Percentiles rank a stretch among this genome's conserved stretches.
Evolutionary conservation across 179 eudicot species (phyloP).

Genomic region (Vitellaria paradoxa): DNA sequence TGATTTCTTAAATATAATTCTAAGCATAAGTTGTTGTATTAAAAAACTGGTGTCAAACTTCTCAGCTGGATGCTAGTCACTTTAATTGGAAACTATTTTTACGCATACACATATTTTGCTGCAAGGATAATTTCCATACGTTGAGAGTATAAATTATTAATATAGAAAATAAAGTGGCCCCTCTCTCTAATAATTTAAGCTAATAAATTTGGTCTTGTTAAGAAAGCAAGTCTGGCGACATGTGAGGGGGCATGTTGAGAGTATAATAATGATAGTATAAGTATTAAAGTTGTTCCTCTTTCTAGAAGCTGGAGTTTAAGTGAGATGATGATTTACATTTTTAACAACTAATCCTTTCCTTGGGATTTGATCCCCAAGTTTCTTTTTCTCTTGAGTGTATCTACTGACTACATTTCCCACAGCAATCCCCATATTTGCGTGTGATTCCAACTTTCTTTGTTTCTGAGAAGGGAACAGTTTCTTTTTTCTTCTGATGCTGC

Average conservation of each 20-base stretch:
- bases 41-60: background rate
- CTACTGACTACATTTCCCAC: background rate
- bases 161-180: no score
- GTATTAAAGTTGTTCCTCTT: no score
- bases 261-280: no score
- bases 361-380: background rate
- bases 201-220: no score
- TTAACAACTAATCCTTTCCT: background rate
- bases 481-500: conserved; percentile 93
- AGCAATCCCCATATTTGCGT: conserved; percentile 2
- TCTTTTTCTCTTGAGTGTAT: background rate
- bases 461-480: conserved; percentile 96
- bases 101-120: background rate
- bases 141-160: no score
- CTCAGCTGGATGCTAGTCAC: background rate
- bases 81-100: conserved; percentile 2
- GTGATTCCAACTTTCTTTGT: conserved; percentile 48
- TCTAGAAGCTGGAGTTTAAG: no score
- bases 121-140: background rate
- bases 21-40: background rate
- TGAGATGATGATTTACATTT: no score
- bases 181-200: no score
- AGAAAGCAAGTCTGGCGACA: no score
- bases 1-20: background rate
- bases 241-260: no score